phyloP scores from a whole-genome alignment of 164 flowering plant genomes.

The Sedum album region DNA sequence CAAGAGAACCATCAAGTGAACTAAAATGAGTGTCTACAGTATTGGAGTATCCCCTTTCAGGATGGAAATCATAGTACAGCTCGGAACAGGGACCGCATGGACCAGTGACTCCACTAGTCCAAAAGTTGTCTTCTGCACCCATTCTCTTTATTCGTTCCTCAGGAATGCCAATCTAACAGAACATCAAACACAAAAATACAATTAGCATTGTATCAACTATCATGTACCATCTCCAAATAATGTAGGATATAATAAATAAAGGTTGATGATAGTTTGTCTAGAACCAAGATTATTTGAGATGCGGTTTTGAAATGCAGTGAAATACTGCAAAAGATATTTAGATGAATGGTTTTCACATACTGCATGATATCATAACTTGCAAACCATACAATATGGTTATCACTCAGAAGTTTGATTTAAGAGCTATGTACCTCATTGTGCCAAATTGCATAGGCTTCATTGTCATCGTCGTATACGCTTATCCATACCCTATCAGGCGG shows the following conservation, averaged over 20 bases:
- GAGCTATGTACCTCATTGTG: slow-evolving; percentile 47
- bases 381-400: neutral
- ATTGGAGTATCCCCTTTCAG: slow-evolving; percentile 63
- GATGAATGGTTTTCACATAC: neutral
- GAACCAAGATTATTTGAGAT: neutral
- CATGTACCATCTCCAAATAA: neutral
- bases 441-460: slow-evolving; percentile 88
- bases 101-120: slow-evolving; percentile 92
- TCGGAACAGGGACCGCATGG: slow-evolving; percentile 99
- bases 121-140: slow-evolving; percentile 95
- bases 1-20: neutral
- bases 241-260: neutral
- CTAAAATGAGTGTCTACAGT: slow-evolving; percentile 28
- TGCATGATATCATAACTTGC: neutral
- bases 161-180: slow-evolving; percentile 77
- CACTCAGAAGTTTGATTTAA: neutral
- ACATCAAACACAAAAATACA: slow-evolving; percentile 7
- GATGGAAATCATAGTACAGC: slow-evolving; percentile 85
- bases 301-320: neutral
- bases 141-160: slow-evolving; percentile 73
- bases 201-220: neutral
- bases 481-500: slow-evolving; percentile 79
- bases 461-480: slow-evolving; percentile 85
- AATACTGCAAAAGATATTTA: neutral
- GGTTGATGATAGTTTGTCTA: neutral